Conservation (phyloP, 495 filamentous ascomycete species). For the Hypoxylon rickii region DNA sequence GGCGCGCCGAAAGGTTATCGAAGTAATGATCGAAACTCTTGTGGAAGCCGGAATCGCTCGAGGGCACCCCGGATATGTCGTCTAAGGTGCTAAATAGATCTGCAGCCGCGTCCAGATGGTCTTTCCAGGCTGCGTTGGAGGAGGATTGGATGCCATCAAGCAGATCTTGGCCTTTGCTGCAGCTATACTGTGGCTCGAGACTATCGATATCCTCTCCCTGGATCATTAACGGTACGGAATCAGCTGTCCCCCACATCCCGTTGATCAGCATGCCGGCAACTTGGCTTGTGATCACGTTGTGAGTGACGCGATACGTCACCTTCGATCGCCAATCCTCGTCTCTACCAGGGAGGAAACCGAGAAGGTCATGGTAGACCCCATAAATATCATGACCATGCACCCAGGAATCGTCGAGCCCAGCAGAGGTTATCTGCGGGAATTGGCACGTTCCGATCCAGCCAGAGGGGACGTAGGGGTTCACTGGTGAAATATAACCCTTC, state of each 20-base stretch:
- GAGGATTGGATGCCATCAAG: constrained; percentile 54
- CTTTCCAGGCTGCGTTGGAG: constrained; percentile 55
- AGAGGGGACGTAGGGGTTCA: constrained; percentile 61
- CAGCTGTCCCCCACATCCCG: constrained; percentile 58
- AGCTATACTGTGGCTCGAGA: constrained; percentile 66
- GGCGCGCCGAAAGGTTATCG: constrained; percentile 70
- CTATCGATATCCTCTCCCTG: constrained; percentile 59
- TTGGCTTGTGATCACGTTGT: constrained; percentile 72
- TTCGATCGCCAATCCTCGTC: constrained; percentile 41
- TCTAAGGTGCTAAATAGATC: constrained; percentile 60
- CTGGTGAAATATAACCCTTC: constrained; percentile 55
- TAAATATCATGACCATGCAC: constrained; percentile 69
- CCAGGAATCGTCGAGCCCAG: constrained; percentile 66
- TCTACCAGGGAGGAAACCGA: constrained; percentile 59
- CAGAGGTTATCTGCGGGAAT: constrained; percentile 71
- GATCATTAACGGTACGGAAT: constrained; percentile 52
- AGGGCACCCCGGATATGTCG: constrained; percentile 60
- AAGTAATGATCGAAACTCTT: constrained; percentile 71
- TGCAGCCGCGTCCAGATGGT: constrained; percentile 59
- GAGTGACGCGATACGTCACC: constrained; percentile 65
- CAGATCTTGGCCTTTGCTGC: constrained; percentile 49
- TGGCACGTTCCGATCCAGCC: constrained; percentile 69
- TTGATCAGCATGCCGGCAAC: constrained; percentile 67
- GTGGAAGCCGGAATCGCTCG: constrained; percentile 62
- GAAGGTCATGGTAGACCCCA: constrained; percentile 63